These are phyloP conservation scores for Decorospora gaudefroyi DNA, from an alignment of 2,329 filamentous ascomycete species.

Conservation along the genomic window DNA sequence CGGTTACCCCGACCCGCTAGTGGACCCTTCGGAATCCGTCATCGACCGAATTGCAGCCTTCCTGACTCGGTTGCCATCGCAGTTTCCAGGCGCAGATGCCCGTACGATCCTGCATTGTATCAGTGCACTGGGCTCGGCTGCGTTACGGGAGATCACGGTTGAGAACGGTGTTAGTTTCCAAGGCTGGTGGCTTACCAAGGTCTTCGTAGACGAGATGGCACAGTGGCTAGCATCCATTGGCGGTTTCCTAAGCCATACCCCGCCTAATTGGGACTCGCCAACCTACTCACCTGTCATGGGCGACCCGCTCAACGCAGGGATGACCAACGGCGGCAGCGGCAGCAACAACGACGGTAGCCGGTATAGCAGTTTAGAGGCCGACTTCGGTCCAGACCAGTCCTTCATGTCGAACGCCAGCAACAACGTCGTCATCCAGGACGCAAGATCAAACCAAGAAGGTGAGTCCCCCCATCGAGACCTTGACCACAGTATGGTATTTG, in stretches of 20 bases:
- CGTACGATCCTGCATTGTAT: slow-evolving; percentile 77
- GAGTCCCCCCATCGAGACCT: slow-evolving; percentile 21
- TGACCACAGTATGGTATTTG: slow-evolving; percentile 30
- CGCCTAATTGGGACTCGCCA: slow-evolving; percentile 36
- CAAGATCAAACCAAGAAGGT: slow-evolving; percentile 37
- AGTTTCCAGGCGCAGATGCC: slow-evolving; percentile 74
- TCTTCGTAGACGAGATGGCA: slow-evolving; percentile 94
- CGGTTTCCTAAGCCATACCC: slow-evolving; percentile 72
- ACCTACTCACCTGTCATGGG: slow-evolving; percentile 39
- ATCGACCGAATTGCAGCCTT: slow-evolving; percentile 80
- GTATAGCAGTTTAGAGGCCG: slow-evolving; percentile 47
- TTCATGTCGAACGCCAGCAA: slow-evolving; percentile 40
- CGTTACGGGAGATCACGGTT: slow-evolving; percentile 80
- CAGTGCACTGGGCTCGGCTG: slow-evolving; percentile 73
- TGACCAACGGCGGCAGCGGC: slow-evolving; percentile 43
- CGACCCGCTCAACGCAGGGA: slow-evolving; percentile 35
- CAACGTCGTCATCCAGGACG: slow-evolving; percentile 31
- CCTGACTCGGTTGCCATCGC: slow-evolving; percentile 67
- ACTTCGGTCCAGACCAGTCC: slow-evolving; percentile 42
- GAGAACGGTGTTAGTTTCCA: slow-evolving; percentile 78
- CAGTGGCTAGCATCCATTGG: slow-evolving; percentile 87
- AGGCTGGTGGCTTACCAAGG: slow-evolving; percentile 95
- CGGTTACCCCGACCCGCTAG: slow-evolving; percentile 27
- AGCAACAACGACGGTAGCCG: slow-evolving; percentile 48
- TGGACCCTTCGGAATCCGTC: slow-evolving; percentile 55